Evolutionary conservation across 78 protist genomes (phyloP), one percentile per base, ranked within the genome.

Genomic region (Emiliania huxleyi): DNA sequence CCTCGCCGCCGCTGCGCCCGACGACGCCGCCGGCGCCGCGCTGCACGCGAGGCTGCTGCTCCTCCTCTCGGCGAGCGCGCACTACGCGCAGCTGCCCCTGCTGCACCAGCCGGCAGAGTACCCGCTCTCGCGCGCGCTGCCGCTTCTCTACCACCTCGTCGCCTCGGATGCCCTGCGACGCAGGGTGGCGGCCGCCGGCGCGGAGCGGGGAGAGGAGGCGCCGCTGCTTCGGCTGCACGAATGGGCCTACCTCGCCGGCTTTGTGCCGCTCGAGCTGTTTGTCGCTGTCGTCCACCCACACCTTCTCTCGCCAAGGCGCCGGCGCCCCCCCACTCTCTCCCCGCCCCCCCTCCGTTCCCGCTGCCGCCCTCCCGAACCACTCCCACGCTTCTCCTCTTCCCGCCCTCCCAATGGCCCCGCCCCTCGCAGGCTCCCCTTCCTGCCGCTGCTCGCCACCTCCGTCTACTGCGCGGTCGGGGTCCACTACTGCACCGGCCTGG

Each of bases 381-480:
- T n/a, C n/a, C n/a, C n/a, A n/a, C n/a, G n/a, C n/a, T n/a, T n/a
- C n/a, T n/a, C n/a, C n/a, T n/a, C n/a, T n/a, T n/a, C n/a, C n/a
- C n/a, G n/a, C n/a, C n/a, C n/a, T n/a, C n/a, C 25, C 4, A 8
- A 22, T 26, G 49, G 21, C 48, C 35, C 29, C 23, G 29, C 71
- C n/a, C n/a, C n/a, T n/a, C n/a, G n/a, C 21, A 46, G 88, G 45
- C 92, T 93, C 85, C 87, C 88, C 2, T 94, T 94, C 88, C 88
- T 94, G n/a, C 95, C 95, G 35, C 93, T 94, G 26, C 55, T 91
- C 45, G 29, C 38, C 43, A 83, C 87, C 25, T 91, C 94, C 11
- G 85, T 69, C 48, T 90, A 90, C 71, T 90, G 95, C 69, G 49
- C 91, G 0, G 35, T 46, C 21, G 95, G 93, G 42, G 79, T 94